Evolutionary conservation across 2,329 filamentous ascomycete species (phyloP).

Genomic region (Zelopaecilomyces penicillatus): DNA sequence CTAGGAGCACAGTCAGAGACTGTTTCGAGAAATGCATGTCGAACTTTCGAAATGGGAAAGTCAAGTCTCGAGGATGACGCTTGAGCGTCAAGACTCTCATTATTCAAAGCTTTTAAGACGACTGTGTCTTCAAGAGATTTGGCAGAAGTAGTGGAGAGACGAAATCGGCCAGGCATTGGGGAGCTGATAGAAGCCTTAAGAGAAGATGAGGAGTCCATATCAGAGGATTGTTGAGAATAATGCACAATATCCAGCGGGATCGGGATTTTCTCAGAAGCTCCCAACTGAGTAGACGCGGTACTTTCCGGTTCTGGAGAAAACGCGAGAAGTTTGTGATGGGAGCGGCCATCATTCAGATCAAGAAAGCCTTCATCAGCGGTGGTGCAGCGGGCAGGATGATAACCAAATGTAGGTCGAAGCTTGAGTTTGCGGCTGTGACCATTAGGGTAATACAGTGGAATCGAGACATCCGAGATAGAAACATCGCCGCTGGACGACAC

Average conservation of each 20-base stretch:
- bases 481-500: constrained; percentile 10
- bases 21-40: neutral
- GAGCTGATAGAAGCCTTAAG: too few relatives aligned
- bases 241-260: too few relatives aligned
- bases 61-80: neutral
- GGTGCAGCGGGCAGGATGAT: constrained; percentile 9
- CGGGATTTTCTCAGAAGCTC: too few relatives aligned
- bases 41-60: constrained; percentile 6
- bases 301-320: constrained; percentile 8
- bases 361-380: neutral
- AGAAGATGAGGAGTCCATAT: too few relatives aligned
- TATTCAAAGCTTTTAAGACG: neutral
- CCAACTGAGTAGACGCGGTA: neutral
- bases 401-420: constrained; percentile 16
- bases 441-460: constrained; percentile 10
- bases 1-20: too few relatives aligned
- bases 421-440: constrained; percentile 18
- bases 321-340: constrained; percentile 13
- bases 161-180: too few relatives aligned
- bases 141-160: too few relatives aligned
- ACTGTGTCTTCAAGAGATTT: too few relatives aligned
- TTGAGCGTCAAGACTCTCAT: neutral
- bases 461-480: constrained; percentile 7
- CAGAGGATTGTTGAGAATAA: too few relatives aligned
- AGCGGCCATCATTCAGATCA: constrained; percentile 3